These are phyloP conservation scores for Penicillium brasilianum DNA, from an alignment of 2,329 filamentous ascomycete species.

Conservation along the genomic window DNA sequence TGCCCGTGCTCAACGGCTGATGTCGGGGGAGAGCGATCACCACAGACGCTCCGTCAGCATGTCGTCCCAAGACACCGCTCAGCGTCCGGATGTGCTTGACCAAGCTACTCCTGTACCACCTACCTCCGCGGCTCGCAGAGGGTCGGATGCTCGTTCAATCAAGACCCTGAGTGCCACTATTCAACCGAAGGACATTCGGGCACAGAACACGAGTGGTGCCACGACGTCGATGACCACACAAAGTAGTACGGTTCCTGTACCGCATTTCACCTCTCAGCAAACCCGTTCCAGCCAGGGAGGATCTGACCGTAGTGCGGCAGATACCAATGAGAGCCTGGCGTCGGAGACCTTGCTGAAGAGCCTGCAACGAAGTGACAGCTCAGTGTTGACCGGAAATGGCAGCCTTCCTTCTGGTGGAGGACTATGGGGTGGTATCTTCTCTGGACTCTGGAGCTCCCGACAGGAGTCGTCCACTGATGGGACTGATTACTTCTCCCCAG, in stretches of 20 bases:
- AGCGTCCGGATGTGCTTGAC: constrained; percentile 44
- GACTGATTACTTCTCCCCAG: constrained; percentile 25
- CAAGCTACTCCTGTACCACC: constrained; percentile 30
- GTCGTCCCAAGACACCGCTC: constrained; percentile 50
- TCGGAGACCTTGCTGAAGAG: constrained; percentile 61
- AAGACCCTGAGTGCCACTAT: constrained; percentile 51
- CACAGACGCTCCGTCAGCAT: constrained; percentile 50
- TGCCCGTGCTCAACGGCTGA: constrained; percentile 53
- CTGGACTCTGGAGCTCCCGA: constrained; percentile 59
- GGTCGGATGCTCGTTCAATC: constrained; percentile 52
- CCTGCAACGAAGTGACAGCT: constrained; percentile 59
- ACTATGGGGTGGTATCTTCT: constrained; percentile 63
- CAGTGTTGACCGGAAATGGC: constrained; percentile 51
- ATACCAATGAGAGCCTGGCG: constrained; percentile 52
- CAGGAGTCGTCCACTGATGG: constrained; percentile 55
- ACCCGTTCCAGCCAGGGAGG: constrained; percentile 35
- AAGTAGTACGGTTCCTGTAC: constrained; percentile 55
- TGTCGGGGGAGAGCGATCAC: constrained; percentile 39
- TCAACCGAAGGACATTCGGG: constrained; percentile 50
- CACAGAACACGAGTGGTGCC: constrained; percentile 54
- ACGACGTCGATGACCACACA: constrained; percentile 60
- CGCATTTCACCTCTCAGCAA: constrained; percentile 57
- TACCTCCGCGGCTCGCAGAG: constrained; percentile 38
- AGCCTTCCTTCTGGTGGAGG: constrained; percentile 54
- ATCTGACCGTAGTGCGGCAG: constrained; percentile 30